These are phyloP conservation scores for Alnus glutinosa DNA, from an alignment of 306 rosid genomes.

Conservation along the genomic window DNA sequence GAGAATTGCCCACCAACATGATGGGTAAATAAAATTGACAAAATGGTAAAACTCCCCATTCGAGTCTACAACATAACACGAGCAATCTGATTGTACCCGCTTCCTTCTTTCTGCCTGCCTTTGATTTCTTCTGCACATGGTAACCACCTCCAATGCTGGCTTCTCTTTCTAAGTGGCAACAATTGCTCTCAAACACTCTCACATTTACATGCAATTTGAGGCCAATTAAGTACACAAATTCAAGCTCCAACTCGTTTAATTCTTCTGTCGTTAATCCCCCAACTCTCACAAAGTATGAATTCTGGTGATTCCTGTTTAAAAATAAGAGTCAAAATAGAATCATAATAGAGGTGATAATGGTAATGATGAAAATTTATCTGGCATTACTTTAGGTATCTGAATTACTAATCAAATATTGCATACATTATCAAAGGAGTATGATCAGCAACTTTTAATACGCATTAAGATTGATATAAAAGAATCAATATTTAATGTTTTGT, in stretches of 20 bases:
- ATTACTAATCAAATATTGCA: too few species aligned
- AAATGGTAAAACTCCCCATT: background rate
- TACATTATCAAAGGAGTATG: too few species aligned
- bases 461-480: too few species aligned
- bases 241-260: slow-evolving; percentile 76
- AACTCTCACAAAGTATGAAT: slow-evolving; percentile 86
- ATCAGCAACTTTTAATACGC: too few species aligned
- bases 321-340: too few species aligned
- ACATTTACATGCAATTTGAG: slow-evolving; percentile 91
- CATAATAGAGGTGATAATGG: too few species aligned
- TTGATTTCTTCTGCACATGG: slow-evolving; percentile 88
- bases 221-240: slow-evolving; percentile 84
- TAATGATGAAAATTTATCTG: too few species aligned
- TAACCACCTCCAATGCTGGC: slow-evolving; percentile 94
- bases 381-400: too few species aligned
- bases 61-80: slow-evolving; percentile 58
- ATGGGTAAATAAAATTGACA: background rate
- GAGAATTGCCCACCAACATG: background rate
- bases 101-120: slow-evolving; percentile 47
- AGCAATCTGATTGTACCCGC: slow-evolving; percentile 51
- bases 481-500: too few species aligned
- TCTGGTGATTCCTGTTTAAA: slow-evolving; percentile 73
- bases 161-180: slow-evolving; percentile 91
- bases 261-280: slow-evolving; percentile 78
- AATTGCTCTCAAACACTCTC: slow-evolving; percentile 96